Conservation (phyloP, 78 protist species). For the Tieghemostelium lacteum region DNA sequence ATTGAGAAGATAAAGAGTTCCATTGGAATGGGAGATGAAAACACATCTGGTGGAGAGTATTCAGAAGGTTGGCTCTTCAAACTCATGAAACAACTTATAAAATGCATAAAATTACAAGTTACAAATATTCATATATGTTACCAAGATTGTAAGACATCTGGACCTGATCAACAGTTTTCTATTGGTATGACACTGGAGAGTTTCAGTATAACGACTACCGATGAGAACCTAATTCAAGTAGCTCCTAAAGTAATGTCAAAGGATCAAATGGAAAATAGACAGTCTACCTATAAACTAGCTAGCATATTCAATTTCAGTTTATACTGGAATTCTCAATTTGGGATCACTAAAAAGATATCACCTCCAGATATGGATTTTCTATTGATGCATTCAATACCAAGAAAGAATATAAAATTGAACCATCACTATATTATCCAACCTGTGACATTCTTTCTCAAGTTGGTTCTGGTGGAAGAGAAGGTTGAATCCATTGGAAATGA, state of each 20-base stretch:
- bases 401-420: conserved; percentile 43
- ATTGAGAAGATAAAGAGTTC: conserved; percentile 13
- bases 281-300: conserved; percentile 12
- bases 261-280: neutral
- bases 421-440: conserved; percentile 58
- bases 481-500: conserved; percentile 31
- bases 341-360: conserved; percentile 30
- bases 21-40: neutral
- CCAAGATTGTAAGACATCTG: conserved; percentile 55
- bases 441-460: conserved; percentile 32
- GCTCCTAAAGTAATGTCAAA: neutral
- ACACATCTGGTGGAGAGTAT: neutral
- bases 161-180: conserved; percentile 47
- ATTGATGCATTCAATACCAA: conserved; percentile 58
- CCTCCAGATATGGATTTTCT: conserved; percentile 63
- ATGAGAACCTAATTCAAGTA: conserved; percentile 4
- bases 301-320: conserved; percentile 29
- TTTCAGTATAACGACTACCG: conserved; percentile 16
- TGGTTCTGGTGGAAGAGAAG: conserved; percentile 28
- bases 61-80: conserved; percentile 1
- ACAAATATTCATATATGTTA: conserved; percentile 56
- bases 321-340: conserved; percentile 64
- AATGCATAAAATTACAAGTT: conserved; percentile 29
- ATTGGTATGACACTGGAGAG: conserved; percentile 51
- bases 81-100: conserved; percentile 16